Conservation (phyloP, 441 rosid genomes). For the Monsonia emarginata region DNA sequence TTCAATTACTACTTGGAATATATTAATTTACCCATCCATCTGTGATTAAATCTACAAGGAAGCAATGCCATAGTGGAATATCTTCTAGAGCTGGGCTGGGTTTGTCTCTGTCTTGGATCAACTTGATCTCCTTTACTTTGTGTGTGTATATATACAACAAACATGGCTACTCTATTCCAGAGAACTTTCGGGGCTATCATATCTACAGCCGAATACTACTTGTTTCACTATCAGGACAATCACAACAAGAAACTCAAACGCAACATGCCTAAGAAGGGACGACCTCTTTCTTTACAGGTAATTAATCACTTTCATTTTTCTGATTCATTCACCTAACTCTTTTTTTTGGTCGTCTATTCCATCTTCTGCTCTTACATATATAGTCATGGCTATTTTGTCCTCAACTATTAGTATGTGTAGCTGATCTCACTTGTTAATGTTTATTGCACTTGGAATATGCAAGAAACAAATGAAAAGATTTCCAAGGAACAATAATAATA, state of each 20-base stretch:
- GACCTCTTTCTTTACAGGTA: conserved; percentile 81
- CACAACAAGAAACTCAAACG: conserved; percentile 20
- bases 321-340: not conserved
- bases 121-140: conserved; percentile 18
- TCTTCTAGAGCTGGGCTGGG: conserved; percentile 34
- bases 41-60: conserved; percentile 22
- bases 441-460: too few relatives aligned
- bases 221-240: conserved; percentile 39
- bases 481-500: too few relatives aligned
- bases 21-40: too few relatives aligned
- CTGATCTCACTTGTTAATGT: too few relatives aligned
- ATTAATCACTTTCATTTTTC: conserved; percentile 15
- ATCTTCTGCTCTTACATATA: too few relatives aligned
- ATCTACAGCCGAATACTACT: conserved; percentile 45
- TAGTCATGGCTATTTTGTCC: too few relatives aligned
- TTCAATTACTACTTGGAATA: conserved; percentile 26
- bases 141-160: too few relatives aligned
- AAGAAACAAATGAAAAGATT: too few relatives aligned
- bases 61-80: conserved; percentile 41
- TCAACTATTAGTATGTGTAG: too few relatives aligned
- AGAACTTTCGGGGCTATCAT: conserved; percentile 44
- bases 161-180: conserved; percentile 32
- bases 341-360: too few relatives aligned
- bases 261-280: conserved; percentile 54
- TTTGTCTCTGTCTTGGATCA: conserved; percentile 14